phyloP scores from a whole-genome alignment of 768 basidiomycete genomes.

The Dictyophora rubrovolvata region DNA sequence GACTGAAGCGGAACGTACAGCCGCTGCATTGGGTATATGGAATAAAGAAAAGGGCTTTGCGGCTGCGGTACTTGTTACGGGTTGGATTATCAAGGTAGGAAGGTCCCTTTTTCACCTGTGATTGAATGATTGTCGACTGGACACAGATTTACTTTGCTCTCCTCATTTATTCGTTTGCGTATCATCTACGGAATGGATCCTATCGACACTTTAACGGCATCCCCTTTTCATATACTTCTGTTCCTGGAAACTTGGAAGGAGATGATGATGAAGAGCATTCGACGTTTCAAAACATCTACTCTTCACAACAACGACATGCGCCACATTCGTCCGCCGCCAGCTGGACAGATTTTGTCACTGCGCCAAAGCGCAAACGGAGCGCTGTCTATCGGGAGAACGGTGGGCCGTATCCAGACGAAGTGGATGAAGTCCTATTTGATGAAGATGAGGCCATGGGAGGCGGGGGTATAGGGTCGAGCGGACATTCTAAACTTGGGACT shows the following conservation, averaged over 20 bases:
- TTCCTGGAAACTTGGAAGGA: slow-evolving; percentile 42
- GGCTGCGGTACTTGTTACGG: slow-evolving; percentile 60
- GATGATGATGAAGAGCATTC: slow-evolving; percentile 33
- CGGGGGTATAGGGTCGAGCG: slow-evolving; percentile 8
- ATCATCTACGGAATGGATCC: slow-evolving; percentile 84
- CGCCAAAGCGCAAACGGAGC: slow-evolving; percentile 29
- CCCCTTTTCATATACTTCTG: slow-evolving; percentile 27
- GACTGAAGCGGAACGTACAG: slow-evolving; percentile 53
- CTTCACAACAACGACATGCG: slow-evolving; percentile 39
- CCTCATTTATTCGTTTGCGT: slow-evolving; percentile 85
- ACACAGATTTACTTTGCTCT: slow-evolving; percentile 81
- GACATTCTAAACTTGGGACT: slow-evolving; percentile 12
- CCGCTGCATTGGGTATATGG: slow-evolving; percentile 79
- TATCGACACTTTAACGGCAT: slow-evolving; percentile 33
- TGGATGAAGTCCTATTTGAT: slow-evolving; percentile 50
- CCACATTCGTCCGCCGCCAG: slow-evolving; percentile 35
- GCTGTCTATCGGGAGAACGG: slow-evolving; percentile 14
- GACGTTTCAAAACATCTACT: slow-evolving; percentile 56
- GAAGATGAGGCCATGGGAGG: slow-evolving; percentile 24
- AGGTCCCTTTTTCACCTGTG: slow-evolving; percentile 2
- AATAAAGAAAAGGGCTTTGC: slow-evolving; percentile 80
- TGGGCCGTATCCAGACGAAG: slow-evolving; percentile 17
- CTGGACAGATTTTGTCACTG: slow-evolving; percentile 56
- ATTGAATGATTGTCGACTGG: neutral
- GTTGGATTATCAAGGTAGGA: slow-evolving; percentile 83